Conservation (phyloP, 352 stramenopile genomes). For the Lagenidium giganteum region DNA sequence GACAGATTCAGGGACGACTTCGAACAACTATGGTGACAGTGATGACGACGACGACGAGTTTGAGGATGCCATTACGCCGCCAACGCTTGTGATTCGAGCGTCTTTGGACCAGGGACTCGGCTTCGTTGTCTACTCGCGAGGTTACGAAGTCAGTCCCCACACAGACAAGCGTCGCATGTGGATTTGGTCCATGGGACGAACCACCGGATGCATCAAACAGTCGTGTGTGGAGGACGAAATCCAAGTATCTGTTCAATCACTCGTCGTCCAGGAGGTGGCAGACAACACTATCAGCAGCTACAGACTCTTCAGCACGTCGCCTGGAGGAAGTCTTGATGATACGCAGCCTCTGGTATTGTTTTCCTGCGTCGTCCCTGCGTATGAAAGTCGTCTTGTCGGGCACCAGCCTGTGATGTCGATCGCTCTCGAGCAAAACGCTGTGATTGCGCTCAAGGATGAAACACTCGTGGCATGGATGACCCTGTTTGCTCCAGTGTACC, state of each 20-base stretch:
- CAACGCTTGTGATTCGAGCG: slow-evolving; percentile 60
- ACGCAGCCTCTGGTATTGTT: slow-evolving; percentile 29
- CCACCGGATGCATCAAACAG: slow-evolving; percentile 57
- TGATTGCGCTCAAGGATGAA: slow-evolving; percentile 68
- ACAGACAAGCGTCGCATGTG: slow-evolving; percentile 23
- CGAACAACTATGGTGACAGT: slow-evolving; percentile 21
- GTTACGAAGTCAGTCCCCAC: slow-evolving; percentile 1
- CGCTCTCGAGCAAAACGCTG: slow-evolving; percentile 35
- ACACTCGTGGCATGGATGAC: slow-evolving; percentile 75
- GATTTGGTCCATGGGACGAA: slow-evolving; percentile 51
- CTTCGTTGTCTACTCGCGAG: slow-evolving; percentile 47
- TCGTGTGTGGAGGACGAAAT: slow-evolving; percentile 84
- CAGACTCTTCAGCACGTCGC: slow-evolving; percentile 11
- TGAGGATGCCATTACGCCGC: slow-evolving; percentile 81
- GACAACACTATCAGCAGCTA: slow-evolving; percentile 23
- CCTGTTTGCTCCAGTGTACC: slow-evolving; percentile 68
- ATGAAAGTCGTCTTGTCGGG: slow-evolving; percentile 74
- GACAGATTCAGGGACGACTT: slow-evolving; percentile 7
- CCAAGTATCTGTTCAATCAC: slow-evolving; percentile 49
- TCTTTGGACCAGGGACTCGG: slow-evolving; percentile 36
- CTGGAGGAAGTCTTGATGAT: too few relatives aligned
- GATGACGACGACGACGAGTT: slow-evolving; percentile 83
- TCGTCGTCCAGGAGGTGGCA: slow-evolving; percentile 35
- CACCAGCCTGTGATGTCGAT: slow-evolving; percentile 59
- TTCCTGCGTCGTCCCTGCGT: slow-evolving; percentile 66